Evolutionary conservation across 768 basidiomycete genomes (phyloP), one percentile per base, ranked within the genome.

Genomic region (Leccinum longicurvipes): DNA sequence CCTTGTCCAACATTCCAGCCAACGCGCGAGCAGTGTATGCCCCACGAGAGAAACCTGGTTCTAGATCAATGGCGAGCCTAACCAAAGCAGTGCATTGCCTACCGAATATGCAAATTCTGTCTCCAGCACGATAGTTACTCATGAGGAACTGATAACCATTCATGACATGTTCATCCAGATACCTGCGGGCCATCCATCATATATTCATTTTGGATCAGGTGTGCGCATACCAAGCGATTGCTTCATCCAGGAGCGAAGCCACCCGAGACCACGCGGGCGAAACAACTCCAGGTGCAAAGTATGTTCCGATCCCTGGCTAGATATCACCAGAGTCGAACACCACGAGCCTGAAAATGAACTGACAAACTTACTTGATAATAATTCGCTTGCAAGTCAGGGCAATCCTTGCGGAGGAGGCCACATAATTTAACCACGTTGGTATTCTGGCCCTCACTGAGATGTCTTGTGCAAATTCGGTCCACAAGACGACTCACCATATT

Each of bases 71-170:
- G 21, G 5, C 10, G 24, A 65, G 11, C 28, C 2, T 17, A 5
- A 21, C 23, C 2, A 6, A 42, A 21, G 28, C 32, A 9, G 7
- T 9, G 32, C 36, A 34, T 19, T 6, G 32, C 63, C 74, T 24
- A 84, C 86, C 88, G 55, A 90, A 89, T 21, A 91, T 69, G 63
- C 84, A 89, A 29, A 91, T 81, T 67, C 79, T 88, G 66, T 90
- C 89, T 1, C 89, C 91, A 0, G 72, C 62, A n/a, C 73, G 75
- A 65, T 86, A 90, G 62, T 87, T 91, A 58, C 86, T 78, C 90
- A 92, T 91, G 51, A 92, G 72, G 68, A 85, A 92, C 58, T 73
- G 75, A 69, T 92, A 93, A 1, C 91, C 91, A 9, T 80, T 85
- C 71, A 84, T 80, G 23, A 91, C 85, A 70, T 91, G 89, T 1